Evolutionary conservation across 306 rosid species (phyloP).

Genomic region (Trichosanthes truncata): DNA sequence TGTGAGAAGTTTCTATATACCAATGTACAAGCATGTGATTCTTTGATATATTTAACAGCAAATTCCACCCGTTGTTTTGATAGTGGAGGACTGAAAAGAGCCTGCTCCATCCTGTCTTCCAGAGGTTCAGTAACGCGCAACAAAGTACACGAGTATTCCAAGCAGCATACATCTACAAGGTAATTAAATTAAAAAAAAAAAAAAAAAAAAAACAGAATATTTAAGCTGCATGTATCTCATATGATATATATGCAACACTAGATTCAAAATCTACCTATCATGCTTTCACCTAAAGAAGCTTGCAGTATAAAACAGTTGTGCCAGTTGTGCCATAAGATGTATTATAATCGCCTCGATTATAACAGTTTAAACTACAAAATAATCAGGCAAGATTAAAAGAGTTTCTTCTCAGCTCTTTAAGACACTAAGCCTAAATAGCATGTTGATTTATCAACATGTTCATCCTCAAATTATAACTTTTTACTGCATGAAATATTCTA

Average conservation of each 20-base stretch:
- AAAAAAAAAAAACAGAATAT: not conserved
- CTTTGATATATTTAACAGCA: constrained; percentile 63
- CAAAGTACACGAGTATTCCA: constrained; percentile 56
- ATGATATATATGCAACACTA: not conserved
- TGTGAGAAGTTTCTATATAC: constrained; percentile 22
- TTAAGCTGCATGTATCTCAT: not conserved
- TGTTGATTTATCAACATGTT: not conserved
- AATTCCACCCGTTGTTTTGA: constrained; percentile 94
- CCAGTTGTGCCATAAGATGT: not conserved
- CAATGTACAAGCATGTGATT: constrained; percentile 63
- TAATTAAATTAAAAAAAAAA: not conserved
- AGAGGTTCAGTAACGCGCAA: constrained; percentile 63
- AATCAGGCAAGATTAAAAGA: not conserved
- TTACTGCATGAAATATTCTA: not conserved
- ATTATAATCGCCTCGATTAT: not conserved
- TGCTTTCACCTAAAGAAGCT: constrained; percentile 1
- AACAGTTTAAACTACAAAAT: not conserved
- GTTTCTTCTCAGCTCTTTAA: not conserved
- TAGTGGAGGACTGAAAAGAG: constrained; percentile 92
- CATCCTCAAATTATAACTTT: not conserved
- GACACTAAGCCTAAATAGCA: not conserved
- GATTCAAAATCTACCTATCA: not conserved
- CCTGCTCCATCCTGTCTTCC: constrained; percentile 97
- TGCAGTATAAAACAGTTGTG: not conserved
- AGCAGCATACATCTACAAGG: constrained; percentile 39